These are phyloP conservation scores for Cicer yamashitae DNA, from an alignment of 306 rosid species.

Conservation along the genomic window DNA sequence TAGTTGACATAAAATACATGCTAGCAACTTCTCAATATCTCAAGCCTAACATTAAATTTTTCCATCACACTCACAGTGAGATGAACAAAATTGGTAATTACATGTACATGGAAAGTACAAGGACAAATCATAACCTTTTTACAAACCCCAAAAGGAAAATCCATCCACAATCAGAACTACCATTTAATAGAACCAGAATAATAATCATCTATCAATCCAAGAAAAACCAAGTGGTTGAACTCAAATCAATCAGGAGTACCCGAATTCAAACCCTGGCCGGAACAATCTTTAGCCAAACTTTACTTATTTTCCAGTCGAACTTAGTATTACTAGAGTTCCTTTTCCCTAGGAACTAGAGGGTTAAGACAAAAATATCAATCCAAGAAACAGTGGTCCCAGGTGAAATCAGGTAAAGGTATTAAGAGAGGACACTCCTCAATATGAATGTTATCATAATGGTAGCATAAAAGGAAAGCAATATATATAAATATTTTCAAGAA, in stretches of 20 bases:
- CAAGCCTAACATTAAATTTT: constrained; percentile 12
- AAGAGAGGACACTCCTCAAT: constrained; percentile 16
- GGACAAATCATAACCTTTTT: constrained; percentile 20
- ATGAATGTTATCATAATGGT: constrained; percentile 31
- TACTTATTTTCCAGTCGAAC: no score
- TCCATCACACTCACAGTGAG: not conserved
- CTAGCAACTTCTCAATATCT: constrained; percentile 13
- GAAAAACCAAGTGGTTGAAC: no score
- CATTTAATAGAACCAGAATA: constrained; percentile 38
- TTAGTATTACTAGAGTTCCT: no score
- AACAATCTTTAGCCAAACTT: no score
- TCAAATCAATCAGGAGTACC: no score
- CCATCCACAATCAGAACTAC: constrained; percentile 6
- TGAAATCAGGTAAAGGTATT: constrained; percentile 6
- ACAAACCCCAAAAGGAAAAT: constrained; percentile 24
- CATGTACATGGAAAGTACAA: constrained; percentile 34
- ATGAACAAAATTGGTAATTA: constrained; percentile 12
- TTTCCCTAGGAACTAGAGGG: no score
- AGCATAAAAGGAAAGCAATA: constrained; percentile 44
- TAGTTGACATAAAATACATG: constrained; percentile 21
- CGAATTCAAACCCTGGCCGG: no score
- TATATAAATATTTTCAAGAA: constrained; percentile 1
- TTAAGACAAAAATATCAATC: not conserved
- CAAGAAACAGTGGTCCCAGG: constrained; percentile 42
- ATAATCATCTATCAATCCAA: constrained; percentile 7